Evolutionary conservation across 495 filamentous ascomycete species (phyloP), one percentile per base, ranked within the genome.

Genomic region (Aspergillus asperescens): DNA sequence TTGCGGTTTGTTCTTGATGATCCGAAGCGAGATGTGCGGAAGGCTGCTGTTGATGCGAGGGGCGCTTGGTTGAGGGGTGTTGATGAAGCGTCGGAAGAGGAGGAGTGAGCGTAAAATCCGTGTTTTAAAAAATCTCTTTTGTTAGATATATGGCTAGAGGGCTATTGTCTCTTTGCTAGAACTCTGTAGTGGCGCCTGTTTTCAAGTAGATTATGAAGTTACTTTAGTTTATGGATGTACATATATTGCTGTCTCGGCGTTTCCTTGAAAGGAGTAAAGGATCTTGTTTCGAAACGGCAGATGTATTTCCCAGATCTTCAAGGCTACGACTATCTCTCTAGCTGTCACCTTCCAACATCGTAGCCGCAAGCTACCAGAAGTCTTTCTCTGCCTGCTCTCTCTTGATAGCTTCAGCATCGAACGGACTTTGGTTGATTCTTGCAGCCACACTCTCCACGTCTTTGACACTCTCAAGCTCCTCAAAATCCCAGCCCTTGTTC

Each of bases 11-110:
- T 76, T 9, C 56, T 88, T 54, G 86, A 89, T 73, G 86, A 89
- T 62, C 76, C 75, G 28, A 87, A 81, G 70, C 69, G 86, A 32
- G 72, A 73, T 58, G 85, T 89, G 4, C 75, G 86, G 27, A 81
- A 81, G 60, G 81, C 82, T 39, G 85, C 83, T 22, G 85, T 89
- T 24, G 79, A 80, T 71, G 85, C 83, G 64, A 59, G 85, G 28
- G 74, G 68, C n/a, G 79, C 70, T 37, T 89, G 86, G 86, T 67
- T 84, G 34, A 65, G 74, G 37, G 61, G 64, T 28, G 77, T 77
- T 16, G 70, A 86, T 64, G 85, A 84, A 72, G 83, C 83, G 16
- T 76, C 74, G 4, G 80, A 77, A 23, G 77, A 80, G 18, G 78
- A 83, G 1, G 76, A 79, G 27, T 74, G 62, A 60, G n/a, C n/a